These are phyloP conservation scores for Penstemon barbatus DNA, from an alignment of 257 asterid genomes.

Conservation along the genomic window DNA sequence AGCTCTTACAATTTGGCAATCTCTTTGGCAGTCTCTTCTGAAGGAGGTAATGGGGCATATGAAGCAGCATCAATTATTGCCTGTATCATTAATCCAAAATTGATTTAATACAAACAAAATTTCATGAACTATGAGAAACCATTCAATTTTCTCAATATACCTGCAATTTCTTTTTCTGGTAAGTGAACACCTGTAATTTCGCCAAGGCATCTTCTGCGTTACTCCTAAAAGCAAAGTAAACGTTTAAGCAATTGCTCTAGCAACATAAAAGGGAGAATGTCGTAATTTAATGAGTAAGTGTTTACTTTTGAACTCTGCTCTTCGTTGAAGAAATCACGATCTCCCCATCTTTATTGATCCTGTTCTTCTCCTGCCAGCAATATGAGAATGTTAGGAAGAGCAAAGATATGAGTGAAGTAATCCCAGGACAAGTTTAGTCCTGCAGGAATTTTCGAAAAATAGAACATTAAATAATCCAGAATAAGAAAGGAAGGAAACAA, in stretches of 20 bases:
- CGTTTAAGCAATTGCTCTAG: constrained; percentile 25
- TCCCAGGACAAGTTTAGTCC: too few relatives aligned
- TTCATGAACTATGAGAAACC: background rate
- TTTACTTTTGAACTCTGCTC: constrained; percentile 81
- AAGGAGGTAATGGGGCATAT: constrained; percentile 88
- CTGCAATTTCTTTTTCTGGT: constrained; percentile 42
- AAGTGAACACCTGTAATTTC: constrained; percentile 74
- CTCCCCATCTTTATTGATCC: constrained; percentile 89
- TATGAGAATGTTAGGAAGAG: constrained; percentile 2
- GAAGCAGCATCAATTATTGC: constrained; percentile 93
- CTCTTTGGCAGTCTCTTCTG: constrained; percentile 70
- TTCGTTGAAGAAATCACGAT: constrained; percentile 84
- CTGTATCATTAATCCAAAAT: constrained; percentile 46
- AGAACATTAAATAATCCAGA: too few relatives aligned
- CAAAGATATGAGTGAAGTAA: background rate
- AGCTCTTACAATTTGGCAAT: constrained; percentile 69
- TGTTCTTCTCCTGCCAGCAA: constrained; percentile 74
- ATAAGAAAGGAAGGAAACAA: too few relatives aligned
- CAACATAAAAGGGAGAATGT: constrained; percentile 18
- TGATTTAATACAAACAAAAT: background rate
- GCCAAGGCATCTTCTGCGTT: constrained; percentile 87
- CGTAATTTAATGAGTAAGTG: constrained; percentile 26
- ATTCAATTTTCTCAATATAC: constrained; percentile 26
- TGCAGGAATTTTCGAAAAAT: too few relatives aligned
- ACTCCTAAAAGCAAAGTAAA: constrained; percentile 50